Conservation (phyloP, 192 early-diverging fungal genomes). For the Rhizophagus prolifer region DNA sequence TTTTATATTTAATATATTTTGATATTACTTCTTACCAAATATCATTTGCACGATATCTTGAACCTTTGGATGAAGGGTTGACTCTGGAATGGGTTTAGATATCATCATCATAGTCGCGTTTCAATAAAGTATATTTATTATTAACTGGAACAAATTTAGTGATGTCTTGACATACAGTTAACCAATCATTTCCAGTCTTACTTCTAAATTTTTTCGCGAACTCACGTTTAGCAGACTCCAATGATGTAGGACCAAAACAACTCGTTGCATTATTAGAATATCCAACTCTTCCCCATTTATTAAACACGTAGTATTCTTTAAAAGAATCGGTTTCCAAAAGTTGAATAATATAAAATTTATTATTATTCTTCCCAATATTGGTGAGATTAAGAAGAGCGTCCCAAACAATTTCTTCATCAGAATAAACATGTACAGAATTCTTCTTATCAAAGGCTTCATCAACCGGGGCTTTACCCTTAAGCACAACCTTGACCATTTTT, state of each 20-base stretch:
- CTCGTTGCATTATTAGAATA: conserved; percentile 51
- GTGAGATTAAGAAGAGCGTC: conserved; percentile 72
- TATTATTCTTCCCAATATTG: conserved; percentile 64
- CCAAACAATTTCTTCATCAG: conserved; percentile 40
- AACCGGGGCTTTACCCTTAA: conserved; percentile 36
- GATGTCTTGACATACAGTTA: conserved; percentile 23
- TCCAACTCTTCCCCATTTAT: conserved; percentile 76
- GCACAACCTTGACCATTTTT: conserved; percentile 24
- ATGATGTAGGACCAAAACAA: conserved; percentile 17
- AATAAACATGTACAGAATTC: conserved; percentile 33
- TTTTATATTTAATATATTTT: too few relatives aligned
- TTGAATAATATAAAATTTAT: conserved; percentile 76
- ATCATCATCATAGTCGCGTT: conserved; percentile 64
- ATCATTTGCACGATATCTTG: conserved; percentile 68
- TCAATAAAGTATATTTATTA: conserved; percentile 61
- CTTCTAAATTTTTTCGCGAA: conserved; percentile 66
- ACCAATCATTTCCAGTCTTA: conserved; percentile 74
- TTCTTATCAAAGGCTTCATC: conserved; percentile 22
- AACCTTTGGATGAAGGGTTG: conserved; percentile 47
- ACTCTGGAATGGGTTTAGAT: conserved; percentile 33
- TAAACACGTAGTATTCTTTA: conserved; percentile 53
- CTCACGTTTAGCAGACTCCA: conserved; percentile 41
- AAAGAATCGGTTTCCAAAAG: conserved; percentile 37
- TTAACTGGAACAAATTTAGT: conserved; percentile 1
- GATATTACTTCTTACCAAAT: conserved; percentile 49